Base-by-base conservation (phyloP, 768 basidiomycete genomes). In the Pleurotus giganteus region DNA sequence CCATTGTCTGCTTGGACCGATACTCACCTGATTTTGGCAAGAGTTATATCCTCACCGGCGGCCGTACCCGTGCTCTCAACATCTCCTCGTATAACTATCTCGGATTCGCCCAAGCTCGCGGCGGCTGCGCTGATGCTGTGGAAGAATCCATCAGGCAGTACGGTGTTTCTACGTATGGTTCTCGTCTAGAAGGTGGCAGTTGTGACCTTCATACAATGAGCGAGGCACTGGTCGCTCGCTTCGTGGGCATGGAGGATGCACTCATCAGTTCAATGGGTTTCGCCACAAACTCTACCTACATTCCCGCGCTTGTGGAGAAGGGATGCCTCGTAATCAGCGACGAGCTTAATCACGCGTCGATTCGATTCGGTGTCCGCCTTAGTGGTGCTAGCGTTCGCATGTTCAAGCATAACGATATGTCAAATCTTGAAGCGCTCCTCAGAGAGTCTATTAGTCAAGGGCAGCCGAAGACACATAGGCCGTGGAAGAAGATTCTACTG, bases 21-120 rank as follows among this genome's bases (percentile, higher is more conserved):
- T 78, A 82, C 60, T 90, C 92, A 11, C 71, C 80, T 46, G 89
- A 97, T 71, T 86, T 88, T 74, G 91, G 94, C 71, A 76, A 81
- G 65, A 87, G 86, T 3, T 87, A 91, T 57, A 71, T 83, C 47
- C 76, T 87, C 62, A 89, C 91, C 2, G 96, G 94, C 56, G 81
- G 77, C 1, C 82, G 79, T 23, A 94, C 92, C 0, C 91, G 95
- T 50, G 90, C 88, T 0, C 87, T 99, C 62, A 99, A 99, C 69
- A 89, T 98, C 60, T 95, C 94, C 0, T 97, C 94, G 6, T 99
- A 99, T 77, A 99, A 98, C 74, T 99, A 98, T 68, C 92, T 99
- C 63, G 97, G 97, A 3, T 99, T 99, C 65, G 97, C 96, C 0
- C 93, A 96, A 66, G 89, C 88, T 13, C 81, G 83, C 2, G 97